Percentiles rank a stretch among this genome's conserved stretches.
Conservation (phyloP, 2,329 filamentous ascomycete genomes). For the Sarocladiaceae sp. region DNA sequence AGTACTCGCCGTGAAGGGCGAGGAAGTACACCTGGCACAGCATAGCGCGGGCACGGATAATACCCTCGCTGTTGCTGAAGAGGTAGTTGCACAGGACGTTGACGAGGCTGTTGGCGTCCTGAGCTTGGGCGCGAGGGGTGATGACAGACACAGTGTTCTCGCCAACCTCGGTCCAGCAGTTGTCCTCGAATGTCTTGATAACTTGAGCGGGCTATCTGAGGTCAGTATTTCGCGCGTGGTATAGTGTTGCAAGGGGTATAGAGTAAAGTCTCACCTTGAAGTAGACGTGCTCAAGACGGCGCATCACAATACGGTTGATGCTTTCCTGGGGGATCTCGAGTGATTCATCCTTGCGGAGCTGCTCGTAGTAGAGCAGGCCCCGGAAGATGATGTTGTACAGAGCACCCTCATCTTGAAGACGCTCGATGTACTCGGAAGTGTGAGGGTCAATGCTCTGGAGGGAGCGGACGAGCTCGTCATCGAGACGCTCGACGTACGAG, state of each 20-base stretch:
- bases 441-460: constrained; percentile 96
- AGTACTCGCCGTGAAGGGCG: constrained; percentile 95
- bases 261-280: constrained; percentile 70
- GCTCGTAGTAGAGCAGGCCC: constrained; percentile 81
- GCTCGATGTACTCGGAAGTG: constrained; percentile 96
- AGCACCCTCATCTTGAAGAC: constrained; percentile 80
- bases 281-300: constrained; percentile 93
- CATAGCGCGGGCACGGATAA: constrained; percentile 94
- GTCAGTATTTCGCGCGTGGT: constrained; percentile 12
- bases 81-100: constrained; percentile 90
- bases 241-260: not conserved
- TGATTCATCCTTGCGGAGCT: constrained; percentile 61
- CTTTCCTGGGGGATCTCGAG: constrained; percentile 77
- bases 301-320: constrained; percentile 87
- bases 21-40: constrained; percentile 98
- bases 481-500: constrained; percentile 88
- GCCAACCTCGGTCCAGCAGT: constrained; percentile 80
- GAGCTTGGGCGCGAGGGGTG: constrained; percentile 63
- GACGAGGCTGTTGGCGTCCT: constrained; percentile 70
- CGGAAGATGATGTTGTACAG: constrained; percentile 92
- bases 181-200: constrained; percentile 88
- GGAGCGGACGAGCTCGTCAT: constrained; percentile 96
- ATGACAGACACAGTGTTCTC: constrained; percentile 66
- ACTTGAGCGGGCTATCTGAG: constrained; percentile 73
- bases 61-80: constrained; percentile 89